phyloP scores from a whole-genome alignment of 306 rosid genomes.

The Trifolium subterraneum region DNA sequence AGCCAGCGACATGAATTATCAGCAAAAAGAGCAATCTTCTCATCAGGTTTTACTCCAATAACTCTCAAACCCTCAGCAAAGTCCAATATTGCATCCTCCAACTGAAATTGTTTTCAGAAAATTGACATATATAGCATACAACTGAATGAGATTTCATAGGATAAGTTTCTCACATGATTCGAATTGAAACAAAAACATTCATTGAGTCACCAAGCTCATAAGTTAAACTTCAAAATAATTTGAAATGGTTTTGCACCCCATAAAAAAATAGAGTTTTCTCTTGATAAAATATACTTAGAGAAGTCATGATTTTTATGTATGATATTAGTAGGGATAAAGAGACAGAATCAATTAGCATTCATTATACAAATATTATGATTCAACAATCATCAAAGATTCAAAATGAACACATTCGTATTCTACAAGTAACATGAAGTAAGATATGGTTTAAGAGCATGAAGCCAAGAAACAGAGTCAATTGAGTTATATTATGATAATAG shows the following conservation, averaged over 20 bases:
- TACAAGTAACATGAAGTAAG: background rate
- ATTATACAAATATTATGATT: background rate
- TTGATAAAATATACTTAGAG: too few species aligned
- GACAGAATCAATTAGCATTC: too few species aligned
- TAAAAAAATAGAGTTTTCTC: too few species aligned
- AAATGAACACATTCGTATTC: conserved; percentile 30
- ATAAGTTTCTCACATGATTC: conserved; percentile 5
- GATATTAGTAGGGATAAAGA: too few species aligned
- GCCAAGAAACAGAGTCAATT: background rate
- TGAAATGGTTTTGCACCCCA: conserved; percentile 1
- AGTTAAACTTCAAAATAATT: conserved; percentile 1
- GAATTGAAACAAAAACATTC: conserved; percentile 23
- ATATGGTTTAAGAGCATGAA: conserved; percentile 6
- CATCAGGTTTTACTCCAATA: conserved; percentile 75
- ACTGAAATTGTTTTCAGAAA: conserved; percentile 54
- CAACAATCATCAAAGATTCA: conserved; percentile 17
- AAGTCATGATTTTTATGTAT: background rate
- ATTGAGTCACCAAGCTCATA: conserved; percentile 9
- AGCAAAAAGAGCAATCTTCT: conserved; percentile 88
- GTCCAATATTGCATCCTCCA: conserved; percentile 79
- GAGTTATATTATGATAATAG: background rate
- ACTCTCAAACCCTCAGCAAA: conserved; percentile 92
- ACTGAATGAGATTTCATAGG: conserved; percentile 12
- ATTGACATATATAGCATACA: conserved; percentile 14
- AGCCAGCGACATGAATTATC: conserved; percentile 97